Evolutionary conservation across 2,329 filamentous ascomycete species (phyloP), one percentile per base, ranked within the genome.

Genomic region (Pyricularia sp.): DNA sequence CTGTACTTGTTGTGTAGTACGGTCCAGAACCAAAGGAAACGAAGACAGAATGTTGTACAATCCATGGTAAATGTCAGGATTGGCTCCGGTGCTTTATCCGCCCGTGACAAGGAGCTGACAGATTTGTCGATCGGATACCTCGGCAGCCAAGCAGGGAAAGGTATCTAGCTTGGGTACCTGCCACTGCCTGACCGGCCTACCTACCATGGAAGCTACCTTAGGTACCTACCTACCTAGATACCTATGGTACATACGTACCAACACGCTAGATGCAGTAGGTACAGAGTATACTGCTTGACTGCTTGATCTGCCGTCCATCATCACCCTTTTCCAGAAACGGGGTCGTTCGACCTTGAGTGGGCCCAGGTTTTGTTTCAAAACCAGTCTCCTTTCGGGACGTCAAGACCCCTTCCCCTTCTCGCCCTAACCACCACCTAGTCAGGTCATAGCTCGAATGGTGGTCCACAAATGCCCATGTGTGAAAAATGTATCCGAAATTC

Each of bases 351-450:
- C 60, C 31, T 10, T 35, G 60, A n/a, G 33, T 62, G 31, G 60
- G 22, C 31, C 26, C 62, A 49, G 22, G 62, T 63, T 63, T 64
- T 24, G 62, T 64, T 64, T 64, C 62, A 64, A 35, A 44, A 64
- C 33, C 62, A 9, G 49, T 64, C 49, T 64, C 22, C n/a, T 13
- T 13, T 64, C 62, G 49, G 55, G 59, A 64, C 62, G 28, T 64
- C 26, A 30, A 57, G 28, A 16, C 62, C 35, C 62, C 62, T 55
- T 28, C 10, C 24, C 30, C 60, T 35, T 40, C 60, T 33, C 24
- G 22, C 53, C 53, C 40, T 49, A 19, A 49, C 16, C 40, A n/a
- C n/a, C 26, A 26, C 26, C 26, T 19, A 49, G 40, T 49, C 40
- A n/a, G 19, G 40, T 49, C 40, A 49, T 49, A 49, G 40, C 40